Base-by-base conservation (phyloP, 208 protist genomes). In the Crithidia acanthocephali region DNA sequence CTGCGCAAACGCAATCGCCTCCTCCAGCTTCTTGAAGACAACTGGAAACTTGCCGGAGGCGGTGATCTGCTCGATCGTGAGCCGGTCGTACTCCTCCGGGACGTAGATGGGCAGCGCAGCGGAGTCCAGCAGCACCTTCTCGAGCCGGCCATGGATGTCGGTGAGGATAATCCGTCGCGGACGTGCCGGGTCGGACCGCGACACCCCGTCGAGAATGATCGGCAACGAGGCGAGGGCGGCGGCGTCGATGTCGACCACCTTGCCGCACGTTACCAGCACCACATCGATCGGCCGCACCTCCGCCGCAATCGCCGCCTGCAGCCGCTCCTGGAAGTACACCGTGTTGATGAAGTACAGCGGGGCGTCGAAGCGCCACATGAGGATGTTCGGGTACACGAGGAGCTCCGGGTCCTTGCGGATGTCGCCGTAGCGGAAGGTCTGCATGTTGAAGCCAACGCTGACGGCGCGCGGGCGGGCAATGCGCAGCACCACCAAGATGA, bases 281-380 rank as follows among this genome's bases (percentile, higher is more conserved):
- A 85, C 78, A 33, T 85, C 79, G 28, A 88, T 85, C 3, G 83
- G 76, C 5, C 83, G 79, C 62, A 84, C 77, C 60, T 85, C 83
- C 1, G 58, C 64, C 27, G 71, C 42, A 33, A 88, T 65, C 20
- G 83, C 76, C 15, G 40, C 64, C 44, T 68, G 58, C 37, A 88
- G 76, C 20, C 66, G 61, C 64, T 83, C 73, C 68, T 85, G 68
- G 58, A 88, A 88, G 80, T 75, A 88, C 25, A 73, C 51, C 0
- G 57, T 71, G 58, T 88, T 88, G 51, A 88, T 70, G 32, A 88
- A 88, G 52, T 84, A 85, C 30, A 88, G 70, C 18, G 83, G 83
- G 44, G 83, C 83, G 47, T 88, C 83, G 48, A 88, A 88, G 56
- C 80, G 80, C 83, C 83, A 88, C 59, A 88, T 60, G 16, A 88